A percentile compares a stretch with the other conserved stretches of the same genome.
These are phyloP conservation scores for Phytophthora sansomeana DNA, from an alignment of 352 stramenopile genomes.

Conservation along the genomic window DNA sequence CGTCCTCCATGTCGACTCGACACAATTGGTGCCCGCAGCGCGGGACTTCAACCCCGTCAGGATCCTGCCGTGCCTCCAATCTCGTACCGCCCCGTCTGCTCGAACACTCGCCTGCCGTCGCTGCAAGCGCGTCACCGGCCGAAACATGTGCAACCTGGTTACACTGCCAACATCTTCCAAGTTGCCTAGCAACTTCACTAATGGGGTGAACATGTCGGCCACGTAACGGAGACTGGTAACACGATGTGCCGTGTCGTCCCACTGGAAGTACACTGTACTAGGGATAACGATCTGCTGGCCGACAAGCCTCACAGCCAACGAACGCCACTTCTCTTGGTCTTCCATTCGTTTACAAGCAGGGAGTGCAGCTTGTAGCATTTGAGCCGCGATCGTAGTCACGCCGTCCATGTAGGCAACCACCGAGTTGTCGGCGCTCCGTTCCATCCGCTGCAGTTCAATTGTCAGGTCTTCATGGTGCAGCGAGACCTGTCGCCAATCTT, in stretches of 20 bases:
- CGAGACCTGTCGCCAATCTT: conserved; percentile 16
- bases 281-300: conserved; percentile 7
- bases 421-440: background rate
- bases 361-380: conserved; percentile 8
- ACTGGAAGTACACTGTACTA: conserved; percentile 1
- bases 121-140: too few species aligned
- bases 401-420: conserved; percentile 1
- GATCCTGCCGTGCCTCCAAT: too few species aligned
- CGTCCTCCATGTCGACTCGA: too few species aligned
- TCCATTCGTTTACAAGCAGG: background rate
- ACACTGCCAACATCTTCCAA: too few species aligned
- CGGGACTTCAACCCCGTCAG: too few species aligned
- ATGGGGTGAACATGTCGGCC: too few species aligned
- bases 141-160: too few species aligned
- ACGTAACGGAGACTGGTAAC: too few species aligned
- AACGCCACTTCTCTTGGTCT: background rate
- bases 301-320: conserved; percentile 1
- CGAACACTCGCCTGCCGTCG: too few species aligned
- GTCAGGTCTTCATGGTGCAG: background rate
- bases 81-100: too few species aligned
- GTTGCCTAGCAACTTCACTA: too few species aligned
- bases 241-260: conserved; percentile 2
- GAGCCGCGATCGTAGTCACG: conserved; percentile 1
- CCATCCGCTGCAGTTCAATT: conserved; percentile 1
- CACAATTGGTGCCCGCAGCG: too few species aligned